Conservation (phyloP, 352 stramenopile genomes). For the Pythium rishiriense region DNA sequence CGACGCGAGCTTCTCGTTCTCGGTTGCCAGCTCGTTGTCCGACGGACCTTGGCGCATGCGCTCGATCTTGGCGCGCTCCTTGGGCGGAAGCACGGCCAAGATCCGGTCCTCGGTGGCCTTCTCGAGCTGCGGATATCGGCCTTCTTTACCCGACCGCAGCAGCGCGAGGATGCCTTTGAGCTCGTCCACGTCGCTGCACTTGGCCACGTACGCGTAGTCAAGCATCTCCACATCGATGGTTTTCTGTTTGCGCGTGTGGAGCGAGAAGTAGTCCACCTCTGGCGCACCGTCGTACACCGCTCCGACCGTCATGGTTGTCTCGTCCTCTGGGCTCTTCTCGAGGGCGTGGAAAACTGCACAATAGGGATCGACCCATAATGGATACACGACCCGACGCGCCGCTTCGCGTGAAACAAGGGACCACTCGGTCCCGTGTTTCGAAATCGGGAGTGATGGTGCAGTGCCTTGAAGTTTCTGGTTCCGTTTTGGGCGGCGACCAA, state of each 20-base stretch:
- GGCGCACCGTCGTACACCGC: slow-evolving; percentile 2
- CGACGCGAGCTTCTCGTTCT: slow-evolving; percentile 56
- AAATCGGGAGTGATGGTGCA: slow-evolving; percentile 10
- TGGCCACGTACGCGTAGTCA: slow-evolving; percentile 91
- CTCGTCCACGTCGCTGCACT: slow-evolving; percentile 79
- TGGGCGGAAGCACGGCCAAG: slow-evolving; percentile 69
- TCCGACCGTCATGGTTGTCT: slow-evolving; percentile 38
- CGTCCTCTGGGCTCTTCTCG: background rate
- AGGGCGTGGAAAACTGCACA: background rate
- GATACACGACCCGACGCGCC: slow-evolving; percentile 1
- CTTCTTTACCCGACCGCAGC: slow-evolving; percentile 89
- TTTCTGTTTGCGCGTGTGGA: slow-evolving; percentile 71
- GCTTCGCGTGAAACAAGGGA: slow-evolving; percentile 13
- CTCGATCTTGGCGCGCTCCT: slow-evolving; percentile 75
- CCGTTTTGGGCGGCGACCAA: slow-evolving; percentile 16
- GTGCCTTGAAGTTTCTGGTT: slow-evolving; percentile 21
- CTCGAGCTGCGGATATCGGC: slow-evolving; percentile 89
- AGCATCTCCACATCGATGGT: slow-evolving; percentile 86
- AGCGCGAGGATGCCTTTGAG: slow-evolving; percentile 85
- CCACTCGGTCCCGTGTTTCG: background rate
- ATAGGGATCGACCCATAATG: no score
- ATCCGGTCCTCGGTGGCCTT: slow-evolving; percentile 75
- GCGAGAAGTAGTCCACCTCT: slow-evolving; percentile 73
- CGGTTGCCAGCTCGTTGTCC: slow-evolving; percentile 50
- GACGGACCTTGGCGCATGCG: slow-evolving; percentile 62